These are phyloP conservation scores for Dendrobium nobile DNA, from an alignment of 106 monocot genomes.

Conservation along the genomic window DNA sequence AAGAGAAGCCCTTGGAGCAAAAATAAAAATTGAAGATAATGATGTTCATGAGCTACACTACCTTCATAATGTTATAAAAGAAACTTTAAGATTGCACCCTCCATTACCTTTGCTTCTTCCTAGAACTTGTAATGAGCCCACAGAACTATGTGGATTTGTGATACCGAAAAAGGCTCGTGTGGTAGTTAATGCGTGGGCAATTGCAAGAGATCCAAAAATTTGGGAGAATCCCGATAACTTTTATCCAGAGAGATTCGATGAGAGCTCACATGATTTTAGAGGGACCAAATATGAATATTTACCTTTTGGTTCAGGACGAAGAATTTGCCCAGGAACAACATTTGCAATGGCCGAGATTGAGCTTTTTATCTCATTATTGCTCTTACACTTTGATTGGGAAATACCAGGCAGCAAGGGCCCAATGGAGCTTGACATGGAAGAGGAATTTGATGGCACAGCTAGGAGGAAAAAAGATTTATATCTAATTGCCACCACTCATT, in stretches of 20 bases:
- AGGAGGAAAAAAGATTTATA: neutral
- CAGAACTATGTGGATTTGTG: slow-evolving; percentile 25
- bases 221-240: slow-evolving; percentile 34
- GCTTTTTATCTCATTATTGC: slow-evolving; percentile 20
- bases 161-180: slow-evolving; percentile 20
- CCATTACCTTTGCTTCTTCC: slow-evolving; percentile 36
- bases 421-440: slow-evolving; percentile 28
- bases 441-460: slow-evolving; percentile 11
- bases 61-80: slow-evolving; percentile 27
- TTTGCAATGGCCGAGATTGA: slow-evolving; percentile 30
- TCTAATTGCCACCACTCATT: neutral
- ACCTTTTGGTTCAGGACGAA: slow-evolving; percentile 37
- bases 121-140: slow-evolving; percentile 9
- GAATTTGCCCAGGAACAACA: slow-evolving; percentile 30
- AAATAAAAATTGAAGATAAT: slow-evolving; percentile 16
- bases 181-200: slow-evolving; percentile 16
- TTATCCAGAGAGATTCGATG: slow-evolving; percentile 19
- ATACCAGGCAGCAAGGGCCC: slow-evolving; percentile 3
- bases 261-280: slow-evolving; percentile 16
- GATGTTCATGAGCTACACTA: slow-evolving; percentile 24
- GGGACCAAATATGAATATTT: slow-evolving; percentile 32
- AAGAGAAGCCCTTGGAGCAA: neutral
- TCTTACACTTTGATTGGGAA: slow-evolving; percentile 34
- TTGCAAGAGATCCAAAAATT: neutral
- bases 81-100: slow-evolving; percentile 37